A percentile compares a stretch with the other conserved stretches of the same genome.
Evolutionary conservation across 2,329 filamentous ascomycete species (phyloP).

Genomic region (Aspergillus viridinutans): DNA sequence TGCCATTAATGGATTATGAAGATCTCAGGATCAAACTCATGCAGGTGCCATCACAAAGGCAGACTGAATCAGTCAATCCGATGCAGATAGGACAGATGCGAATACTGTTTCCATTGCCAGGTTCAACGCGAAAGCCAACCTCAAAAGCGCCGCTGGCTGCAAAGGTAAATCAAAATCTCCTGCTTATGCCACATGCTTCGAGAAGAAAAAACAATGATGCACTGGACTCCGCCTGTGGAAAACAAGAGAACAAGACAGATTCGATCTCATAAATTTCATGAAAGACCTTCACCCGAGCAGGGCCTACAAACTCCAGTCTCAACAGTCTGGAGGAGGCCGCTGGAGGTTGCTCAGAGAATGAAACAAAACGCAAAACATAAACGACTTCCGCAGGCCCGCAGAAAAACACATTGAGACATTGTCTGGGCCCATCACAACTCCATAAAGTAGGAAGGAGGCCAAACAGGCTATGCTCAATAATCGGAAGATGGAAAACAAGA

Average conservation of each 20-base stretch:
- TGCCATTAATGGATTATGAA: neutral
- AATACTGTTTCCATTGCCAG: neutral
- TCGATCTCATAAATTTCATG: neutral
- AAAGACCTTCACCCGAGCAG: neutral
- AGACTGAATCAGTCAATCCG: neutral
- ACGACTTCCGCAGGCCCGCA: neutral
- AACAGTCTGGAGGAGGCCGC: neutral
- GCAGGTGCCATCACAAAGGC: neutral
- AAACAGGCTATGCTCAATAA: neutral
- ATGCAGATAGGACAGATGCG: neutral
- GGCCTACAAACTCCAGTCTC: slow-evolving; percentile 1
- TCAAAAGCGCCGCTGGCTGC: neutral
- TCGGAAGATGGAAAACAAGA: neutral
- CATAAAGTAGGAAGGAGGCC: neutral
- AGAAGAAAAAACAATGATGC: neutral
- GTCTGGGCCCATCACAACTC: slow-evolving; percentile 1
- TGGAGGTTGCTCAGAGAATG: neutral
- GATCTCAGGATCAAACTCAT: neutral
- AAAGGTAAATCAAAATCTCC: neutral
- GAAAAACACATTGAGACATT: neutral
- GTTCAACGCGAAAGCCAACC: neutral
- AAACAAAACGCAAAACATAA: neutral
- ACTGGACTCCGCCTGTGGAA: neutral
- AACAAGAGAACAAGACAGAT: neutral
- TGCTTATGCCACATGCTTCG: neutral